phyloP scores from a whole-genome alignment of 371 early-diverging fungal species.

The Circinella minor region DNA sequence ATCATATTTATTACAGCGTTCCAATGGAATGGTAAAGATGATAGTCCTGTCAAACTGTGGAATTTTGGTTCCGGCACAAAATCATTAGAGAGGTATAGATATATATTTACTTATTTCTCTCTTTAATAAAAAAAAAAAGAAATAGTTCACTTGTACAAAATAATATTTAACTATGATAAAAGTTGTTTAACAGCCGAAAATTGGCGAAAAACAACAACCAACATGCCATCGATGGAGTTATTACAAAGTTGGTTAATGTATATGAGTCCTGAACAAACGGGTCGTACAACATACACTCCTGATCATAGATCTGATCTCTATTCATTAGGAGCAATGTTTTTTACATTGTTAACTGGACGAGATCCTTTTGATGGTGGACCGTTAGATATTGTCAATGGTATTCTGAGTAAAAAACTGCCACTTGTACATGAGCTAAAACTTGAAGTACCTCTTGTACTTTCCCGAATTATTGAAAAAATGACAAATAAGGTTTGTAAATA shows the following conservation, averaged over 20 bases:
- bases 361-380: slow-evolving; percentile 60
- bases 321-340: slow-evolving; percentile 58
- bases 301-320: slow-evolving; percentile 65
- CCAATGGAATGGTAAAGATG: slow-evolving; percentile 45
- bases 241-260: slow-evolving; percentile 29
- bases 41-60: slow-evolving; percentile 39
- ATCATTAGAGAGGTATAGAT: slow-evolving; percentile 29
- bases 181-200: slow-evolving; percentile 46
- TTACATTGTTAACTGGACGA: slow-evolving; percentile 53
- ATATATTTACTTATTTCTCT: background rate
- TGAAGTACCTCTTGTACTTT: slow-evolving; percentile 52
- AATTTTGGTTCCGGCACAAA: slow-evolving; percentile 44
- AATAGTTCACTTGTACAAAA: no score
- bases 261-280: slow-evolving; percentile 60
- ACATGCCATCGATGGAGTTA: slow-evolving; percentile 32
- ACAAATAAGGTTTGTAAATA: slow-evolving; percentile 49
- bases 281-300: slow-evolving; percentile 59
- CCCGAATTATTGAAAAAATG: slow-evolving; percentile 59
- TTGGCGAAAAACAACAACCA: slow-evolving; percentile 46
- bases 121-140: background rate
- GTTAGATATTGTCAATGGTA: slow-evolving; percentile 57
- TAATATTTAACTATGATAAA: slow-evolving; percentile 14
- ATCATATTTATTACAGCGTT: slow-evolving; percentile 18
- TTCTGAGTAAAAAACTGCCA: slow-evolving; percentile 51
- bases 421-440: slow-evolving; percentile 50